These are phyloP conservation scores for Cryptomeria japonica DNA, from an alignment of 75 land plant genomes.

Conservation along the genomic window DNA sequence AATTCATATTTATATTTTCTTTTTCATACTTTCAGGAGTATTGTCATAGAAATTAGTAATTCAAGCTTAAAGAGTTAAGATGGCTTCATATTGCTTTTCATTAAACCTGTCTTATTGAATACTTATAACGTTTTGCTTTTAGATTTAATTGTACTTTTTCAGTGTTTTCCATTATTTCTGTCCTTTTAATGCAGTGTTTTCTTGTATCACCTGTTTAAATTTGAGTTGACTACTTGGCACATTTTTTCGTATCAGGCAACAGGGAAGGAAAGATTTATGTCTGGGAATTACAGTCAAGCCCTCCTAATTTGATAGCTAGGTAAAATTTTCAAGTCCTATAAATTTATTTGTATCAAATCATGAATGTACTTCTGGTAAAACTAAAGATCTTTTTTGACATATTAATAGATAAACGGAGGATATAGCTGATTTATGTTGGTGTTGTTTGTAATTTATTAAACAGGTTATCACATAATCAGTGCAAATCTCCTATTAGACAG, in stretches of 20 bases:
- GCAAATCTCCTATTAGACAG: slow-evolving; percentile 90
- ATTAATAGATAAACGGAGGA: not conserved
- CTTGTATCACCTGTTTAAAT: not conserved
- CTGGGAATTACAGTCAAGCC: slow-evolving; percentile 94
- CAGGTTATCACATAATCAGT: slow-evolving; percentile 80
- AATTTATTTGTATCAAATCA: not conserved
- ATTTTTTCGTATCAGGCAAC: slow-evolving; percentile 59
- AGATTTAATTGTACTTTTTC: not conserved
- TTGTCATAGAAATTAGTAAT: not conserved
- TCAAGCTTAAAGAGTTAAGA: not conserved
- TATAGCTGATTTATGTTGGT: not conserved
- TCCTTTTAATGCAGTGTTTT: not conserved
- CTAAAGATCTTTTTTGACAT: not conserved
- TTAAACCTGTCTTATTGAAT: not conserved
- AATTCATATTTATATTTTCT: not conserved
- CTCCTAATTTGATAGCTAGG: slow-evolving; percentile 86
- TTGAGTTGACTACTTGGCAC: not conserved
- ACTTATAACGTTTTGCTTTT: not conserved
- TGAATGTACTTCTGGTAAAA: not conserved
- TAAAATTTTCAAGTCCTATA: slow-evolving; percentile 11
- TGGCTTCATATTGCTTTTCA: not conserved
- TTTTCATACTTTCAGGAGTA: not conserved
- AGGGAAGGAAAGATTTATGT: slow-evolving; percentile 94
- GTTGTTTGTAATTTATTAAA: not conserved
- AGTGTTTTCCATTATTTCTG: not conserved